These are phyloP conservation scores for Strobilomyces confusus DNA, from an alignment of 768 basidiomycete genomes.

Conservation along the genomic window DNA sequence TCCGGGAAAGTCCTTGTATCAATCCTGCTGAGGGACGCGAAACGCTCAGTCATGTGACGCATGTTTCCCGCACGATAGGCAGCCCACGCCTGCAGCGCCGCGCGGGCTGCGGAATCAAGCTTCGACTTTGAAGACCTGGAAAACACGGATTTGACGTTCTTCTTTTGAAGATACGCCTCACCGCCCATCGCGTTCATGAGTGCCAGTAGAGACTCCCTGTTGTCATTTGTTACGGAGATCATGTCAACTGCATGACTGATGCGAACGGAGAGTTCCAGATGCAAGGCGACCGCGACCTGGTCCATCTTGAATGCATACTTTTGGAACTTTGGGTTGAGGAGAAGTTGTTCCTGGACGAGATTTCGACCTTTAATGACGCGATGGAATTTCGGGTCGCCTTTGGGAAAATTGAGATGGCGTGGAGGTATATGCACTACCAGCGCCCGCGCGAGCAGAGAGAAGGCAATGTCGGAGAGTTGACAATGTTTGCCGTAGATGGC, in stretches of 20 bases:
- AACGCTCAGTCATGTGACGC: slow-evolving; percentile 13
- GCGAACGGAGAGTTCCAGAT: slow-evolving; percentile 35
- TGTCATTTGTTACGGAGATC: slow-evolving; percentile 27
- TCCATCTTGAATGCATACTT: slow-evolving; percentile 49
- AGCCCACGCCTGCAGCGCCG: slow-evolving; percentile 45
- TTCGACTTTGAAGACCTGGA: slow-evolving; percentile 10
- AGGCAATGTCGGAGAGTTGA: slow-evolving; percentile 35
- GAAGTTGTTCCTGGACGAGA: slow-evolving; percentile 32
- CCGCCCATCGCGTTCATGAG: slow-evolving; percentile 39
- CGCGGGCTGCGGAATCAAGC: slow-evolving; percentile 17
- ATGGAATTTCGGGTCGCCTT: not conserved
- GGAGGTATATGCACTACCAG: slow-evolving; percentile 34
- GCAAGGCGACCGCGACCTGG: slow-evolving; percentile 37
- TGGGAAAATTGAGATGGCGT: slow-evolving; percentile 6
- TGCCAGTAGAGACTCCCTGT: slow-evolving; percentile 34
- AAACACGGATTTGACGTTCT: slow-evolving; percentile 30
- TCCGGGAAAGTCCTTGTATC: slow-evolving; percentile 26
- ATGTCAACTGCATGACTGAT: slow-evolving; percentile 40
- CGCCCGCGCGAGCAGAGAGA: slow-evolving; percentile 34
- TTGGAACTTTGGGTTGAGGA: slow-evolving; percentile 24
- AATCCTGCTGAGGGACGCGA: slow-evolving; percentile 17
- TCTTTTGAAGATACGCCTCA: slow-evolving; percentile 25
- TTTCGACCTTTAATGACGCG: slow-evolving; percentile 8
- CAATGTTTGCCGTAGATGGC: slow-evolving; percentile 37
- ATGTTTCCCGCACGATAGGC: slow-evolving; percentile 36